Base-by-base conservation (phyloP, 2,329 filamentous ascomycete species). In the Escovopsis sp. region DNA sequence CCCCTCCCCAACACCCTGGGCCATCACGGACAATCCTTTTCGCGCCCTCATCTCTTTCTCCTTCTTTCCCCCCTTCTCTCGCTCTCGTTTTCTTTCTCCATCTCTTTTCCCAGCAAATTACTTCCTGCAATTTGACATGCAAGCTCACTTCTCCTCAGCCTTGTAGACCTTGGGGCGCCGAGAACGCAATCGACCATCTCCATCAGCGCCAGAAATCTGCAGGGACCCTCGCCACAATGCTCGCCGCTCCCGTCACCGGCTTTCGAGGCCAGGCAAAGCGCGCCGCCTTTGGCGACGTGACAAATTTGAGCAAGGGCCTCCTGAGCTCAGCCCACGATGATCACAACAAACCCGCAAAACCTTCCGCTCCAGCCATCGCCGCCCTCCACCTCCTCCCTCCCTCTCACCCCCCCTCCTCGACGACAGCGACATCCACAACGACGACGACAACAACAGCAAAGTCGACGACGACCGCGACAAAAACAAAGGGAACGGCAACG, bases 121-220 rank as follows among this genome's bases (percentile, higher is more conserved):
- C 12, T 23, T 10, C 26, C 44, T 46, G 28, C 41, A 32, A 10
- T 32, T 30, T n/a, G 12, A 11, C 15, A n/a, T 26, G 43, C 18
- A 41, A 38, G 44, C 36, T n/a, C n/a, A n/a, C n/a, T n/a, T n/a
- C n/a, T n/a, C n/a, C n/a, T n/a, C 45, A 68, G 63, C 63, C 63
- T 45, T 61, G 59, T 44, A 60, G 63, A 53, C 59, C 60, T 43
- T 61, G 62, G 48, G 59, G 59, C 75, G 82, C 61, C 42, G 62
- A 68, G 46, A 73, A 73, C 51, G 77, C 77, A 58, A 66, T 52
- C 23, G 56, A 55, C 9, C 43, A 73, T 42, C 66, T 87, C 47
- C 85, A 93, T 53, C 80, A 86, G 53, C 81, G 82, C 48, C 81
- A 86, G 65, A 94, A 94, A 63, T 93, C 87, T 8, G 79, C 77